Evolutionary conservation across 371 early-diverging fungal species (phyloP).

Genomic region (Mycotypha africana): DNA sequence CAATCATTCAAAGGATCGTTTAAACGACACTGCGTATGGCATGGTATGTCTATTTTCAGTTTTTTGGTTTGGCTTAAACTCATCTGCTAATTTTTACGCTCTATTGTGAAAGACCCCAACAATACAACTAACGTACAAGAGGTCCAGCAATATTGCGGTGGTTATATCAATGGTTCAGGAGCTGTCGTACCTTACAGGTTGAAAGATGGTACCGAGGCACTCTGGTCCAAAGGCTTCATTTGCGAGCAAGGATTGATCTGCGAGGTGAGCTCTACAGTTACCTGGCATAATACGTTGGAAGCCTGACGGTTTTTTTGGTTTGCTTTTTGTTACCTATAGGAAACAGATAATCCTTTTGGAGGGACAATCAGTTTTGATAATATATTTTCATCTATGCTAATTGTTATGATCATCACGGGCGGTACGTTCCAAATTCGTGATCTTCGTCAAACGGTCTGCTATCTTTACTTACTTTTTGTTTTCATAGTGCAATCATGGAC

Average conservation of each 20-base stretch:
- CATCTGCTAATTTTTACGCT: neutral
- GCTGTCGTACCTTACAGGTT: slow-evolving; percentile 19
- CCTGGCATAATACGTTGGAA: too few species aligned
- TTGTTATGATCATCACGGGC: slow-evolving; percentile 49
- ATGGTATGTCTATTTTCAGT: slow-evolving; percentile 17
- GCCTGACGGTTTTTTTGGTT: too few species aligned
- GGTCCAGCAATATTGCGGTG: slow-evolving; percentile 48
- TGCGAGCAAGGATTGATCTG: slow-evolving; percentile 51
- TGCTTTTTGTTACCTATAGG: slow-evolving; percentile 17
- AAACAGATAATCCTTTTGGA: slow-evolving; percentile 43
- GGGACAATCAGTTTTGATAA: slow-evolving; percentile 58
- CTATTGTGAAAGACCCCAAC: slow-evolving; percentile 23
- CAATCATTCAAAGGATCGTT: slow-evolving; percentile 66
- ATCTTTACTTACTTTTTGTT: neutral
- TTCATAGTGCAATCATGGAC: slow-evolving; percentile 63
- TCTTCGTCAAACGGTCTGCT: too few species aligned
- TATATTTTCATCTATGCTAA: slow-evolving; percentile 52
- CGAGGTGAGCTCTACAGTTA: too few species aligned
- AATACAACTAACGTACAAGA: slow-evolving; percentile 20
- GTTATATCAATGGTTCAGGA: slow-evolving; percentile 23
- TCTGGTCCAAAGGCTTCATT: slow-evolving; percentile 53
- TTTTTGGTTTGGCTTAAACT: neutral
- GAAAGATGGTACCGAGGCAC: slow-evolving; percentile 13
- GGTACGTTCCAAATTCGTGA: too few species aligned
- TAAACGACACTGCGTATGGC: slow-evolving; percentile 55